These are phyloP conservation scores for Boletus pseudopeckii DNA, from an alignment of 768 basidiomycete species.

Conservation along the genomic window DNA sequence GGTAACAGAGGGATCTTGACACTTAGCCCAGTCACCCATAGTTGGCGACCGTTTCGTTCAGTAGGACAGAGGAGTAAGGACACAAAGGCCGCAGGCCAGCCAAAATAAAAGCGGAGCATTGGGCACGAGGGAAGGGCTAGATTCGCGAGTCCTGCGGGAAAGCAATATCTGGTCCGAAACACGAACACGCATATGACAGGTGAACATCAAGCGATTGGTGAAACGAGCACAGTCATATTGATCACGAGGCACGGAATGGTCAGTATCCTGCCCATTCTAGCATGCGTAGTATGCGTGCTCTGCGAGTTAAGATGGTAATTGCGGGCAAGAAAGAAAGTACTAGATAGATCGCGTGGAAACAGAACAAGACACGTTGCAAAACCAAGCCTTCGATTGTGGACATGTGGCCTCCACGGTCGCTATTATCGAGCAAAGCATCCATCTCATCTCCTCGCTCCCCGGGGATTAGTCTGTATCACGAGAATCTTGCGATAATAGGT, in stretches of 20 bases:
- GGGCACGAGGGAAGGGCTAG: conserved; percentile 30
- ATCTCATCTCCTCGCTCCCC: not conserved
- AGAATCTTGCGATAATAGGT: not conserved
- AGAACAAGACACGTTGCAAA: conserved; percentile 21
- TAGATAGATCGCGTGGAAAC: conserved; percentile 9
- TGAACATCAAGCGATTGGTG: conserved; percentile 9
- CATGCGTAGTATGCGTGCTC: conserved; percentile 29
- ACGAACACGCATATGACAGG: conserved; percentile 18
- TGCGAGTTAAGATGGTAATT: conserved; percentile 5
- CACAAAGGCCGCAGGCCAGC: not conserved
- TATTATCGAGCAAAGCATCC: not conserved
- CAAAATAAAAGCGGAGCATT: conserved; percentile 23
- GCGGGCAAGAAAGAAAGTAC: conserved; percentile 3
- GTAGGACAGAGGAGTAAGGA: conserved; percentile 6
- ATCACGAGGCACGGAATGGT: conserved; percentile 20
- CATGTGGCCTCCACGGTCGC: conserved; percentile 10
- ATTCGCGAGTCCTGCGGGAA: conserved; percentile 21
- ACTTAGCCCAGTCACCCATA: conserved; percentile 16
- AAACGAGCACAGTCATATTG: conserved; percentile 18
- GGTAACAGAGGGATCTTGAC: conserved; percentile 19
- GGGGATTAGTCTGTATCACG: conserved; percentile 4
- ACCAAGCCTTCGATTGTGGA: conserved; percentile 15
- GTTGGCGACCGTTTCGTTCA: not conserved
- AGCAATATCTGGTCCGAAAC: conserved; percentile 24
- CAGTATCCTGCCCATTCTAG: conserved; percentile 15